These are phyloP conservation scores for Flaveria ramosissima DNA, from an alignment of 129 eudicot genomes.

Conservation along the genomic window DNA sequence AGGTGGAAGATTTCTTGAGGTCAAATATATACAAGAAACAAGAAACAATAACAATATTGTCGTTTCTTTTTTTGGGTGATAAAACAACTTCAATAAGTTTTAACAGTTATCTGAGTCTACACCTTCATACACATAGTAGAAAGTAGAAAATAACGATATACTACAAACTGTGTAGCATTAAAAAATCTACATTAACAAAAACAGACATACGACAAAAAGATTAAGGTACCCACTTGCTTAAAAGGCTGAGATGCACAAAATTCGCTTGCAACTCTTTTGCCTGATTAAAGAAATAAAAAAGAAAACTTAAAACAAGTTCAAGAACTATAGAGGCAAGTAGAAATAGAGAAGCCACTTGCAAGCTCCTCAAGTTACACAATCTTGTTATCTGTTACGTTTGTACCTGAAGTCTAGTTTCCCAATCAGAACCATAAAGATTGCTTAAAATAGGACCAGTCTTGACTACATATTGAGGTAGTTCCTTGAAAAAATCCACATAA, in stretches of 20 bases:
- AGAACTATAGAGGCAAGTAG: neutral
- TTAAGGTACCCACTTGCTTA: slow-evolving; percentile 77
- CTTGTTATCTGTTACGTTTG: slow-evolving; percentile 6
- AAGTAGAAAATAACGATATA: neutral
- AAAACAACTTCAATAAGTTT: neutral
- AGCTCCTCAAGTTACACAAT: slow-evolving; percentile 3
- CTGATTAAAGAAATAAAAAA: slow-evolving; percentile 39
- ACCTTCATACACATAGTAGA: neutral
- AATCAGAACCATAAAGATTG: slow-evolving; percentile 63
- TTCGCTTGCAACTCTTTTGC: slow-evolving; percentile 90
- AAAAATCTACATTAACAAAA: slow-evolving; percentile 1
- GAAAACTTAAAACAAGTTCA: slow-evolving; percentile 15
- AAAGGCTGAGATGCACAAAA: slow-evolving; percentile 75
- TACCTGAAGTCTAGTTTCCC: slow-evolving; percentile 92
- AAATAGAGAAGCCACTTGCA: neutral
- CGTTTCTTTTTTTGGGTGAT: neutral
- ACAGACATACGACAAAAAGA: slow-evolving; percentile 13
- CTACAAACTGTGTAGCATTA: neutral
- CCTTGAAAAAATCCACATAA: slow-evolving; percentile 78
- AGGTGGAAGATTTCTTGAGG: no score
- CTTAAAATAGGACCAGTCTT: slow-evolving; percentile 73
- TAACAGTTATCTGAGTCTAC: neutral
- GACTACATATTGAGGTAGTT: slow-evolving; percentile 77
- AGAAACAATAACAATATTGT: neutral
- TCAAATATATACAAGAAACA: no score